Percentiles rank a stretch among this genome's conserved stretches.
These are phyloP conservation scores for Colletotrichum sansevieriae DNA, from an alignment of 2,329 filamentous ascomycete species.

Conservation along the genomic window DNA sequence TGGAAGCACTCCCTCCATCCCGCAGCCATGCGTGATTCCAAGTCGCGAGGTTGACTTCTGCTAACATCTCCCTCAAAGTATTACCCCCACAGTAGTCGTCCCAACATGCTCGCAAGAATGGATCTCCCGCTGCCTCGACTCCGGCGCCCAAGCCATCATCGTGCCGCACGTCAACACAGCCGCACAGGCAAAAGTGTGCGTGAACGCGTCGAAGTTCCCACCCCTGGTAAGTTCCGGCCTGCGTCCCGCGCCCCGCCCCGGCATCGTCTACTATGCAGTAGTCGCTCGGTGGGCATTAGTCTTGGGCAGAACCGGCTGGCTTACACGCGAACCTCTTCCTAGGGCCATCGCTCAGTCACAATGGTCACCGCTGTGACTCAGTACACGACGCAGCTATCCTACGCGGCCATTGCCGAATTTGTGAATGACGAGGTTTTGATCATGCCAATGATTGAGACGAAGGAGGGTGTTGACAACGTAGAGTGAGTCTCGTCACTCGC, in stretches of 20 bases:
- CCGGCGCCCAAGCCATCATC: constrained; percentile 64
- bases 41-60: too few relatives aligned
- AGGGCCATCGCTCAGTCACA: constrained; percentile 31
- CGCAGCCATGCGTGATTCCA: too few relatives aligned
- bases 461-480: constrained; percentile 24
- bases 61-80: not conserved
- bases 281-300: not conserved
- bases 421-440: constrained; percentile 32
- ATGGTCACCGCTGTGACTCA: constrained; percentile 37
- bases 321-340: not conserved
- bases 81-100: constrained; percentile 6
- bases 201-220: constrained; percentile 64
- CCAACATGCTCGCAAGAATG: constrained; percentile 29
- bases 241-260: not conserved
- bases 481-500: constrained; percentile 8
- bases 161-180: constrained; percentile 61
- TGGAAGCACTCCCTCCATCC: too few relatives aligned
- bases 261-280: accelerated
- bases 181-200: constrained; percentile 59
- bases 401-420: constrained; percentile 24
- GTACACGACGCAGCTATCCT: constrained; percentile 25
- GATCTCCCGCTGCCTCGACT: constrained; percentile 58
- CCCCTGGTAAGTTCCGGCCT: constrained; percentile 50
- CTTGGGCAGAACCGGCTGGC: not conserved
- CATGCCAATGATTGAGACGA: constrained; percentile 35